Percentiles rank a stretch among this genome's conserved stretches.
These are phyloP conservation scores for Solanum rostratum DNA, from an alignment of 257 asterid species.

Conservation along the genomic window DNA sequence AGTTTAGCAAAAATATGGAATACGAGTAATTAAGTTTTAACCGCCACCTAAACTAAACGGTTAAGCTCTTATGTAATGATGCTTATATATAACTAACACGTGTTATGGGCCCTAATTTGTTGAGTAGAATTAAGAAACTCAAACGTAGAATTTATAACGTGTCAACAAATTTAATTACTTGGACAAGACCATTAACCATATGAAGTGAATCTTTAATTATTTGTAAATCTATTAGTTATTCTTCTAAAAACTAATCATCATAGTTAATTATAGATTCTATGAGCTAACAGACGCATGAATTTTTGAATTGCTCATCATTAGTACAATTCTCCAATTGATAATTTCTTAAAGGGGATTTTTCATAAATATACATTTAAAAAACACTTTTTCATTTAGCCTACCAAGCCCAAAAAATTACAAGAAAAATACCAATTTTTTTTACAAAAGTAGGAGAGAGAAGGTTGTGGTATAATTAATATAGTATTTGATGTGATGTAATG, in stretches of 20 bases:
- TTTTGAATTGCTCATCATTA: background rate
- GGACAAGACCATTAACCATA: background rate
- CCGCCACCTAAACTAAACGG: background rate
- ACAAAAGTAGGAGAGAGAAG: too few relatives aligned
- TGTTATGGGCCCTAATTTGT: background rate
- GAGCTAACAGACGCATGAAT: background rate
- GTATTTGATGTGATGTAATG: too few relatives aligned
- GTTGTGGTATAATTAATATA: too few relatives aligned
- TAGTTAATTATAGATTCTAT: background rate
- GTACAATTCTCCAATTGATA: background rate
- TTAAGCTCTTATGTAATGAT: background rate
- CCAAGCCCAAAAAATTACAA: too few relatives aligned
- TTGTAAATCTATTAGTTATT: background rate
- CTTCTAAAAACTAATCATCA: background rate
- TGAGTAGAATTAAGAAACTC: background rate
- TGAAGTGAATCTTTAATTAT: background rate
- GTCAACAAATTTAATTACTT: background rate
- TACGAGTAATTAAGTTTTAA: background rate
- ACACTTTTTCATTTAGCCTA: too few relatives aligned
- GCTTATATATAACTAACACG: background rate
- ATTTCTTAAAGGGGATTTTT: background rate
- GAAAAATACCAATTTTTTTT: too few relatives aligned
- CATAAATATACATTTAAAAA: too few relatives aligned
- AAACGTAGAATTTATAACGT: background rate
- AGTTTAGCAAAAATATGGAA: background rate